These are phyloP conservation scores for Stachybotrys elegans DNA, from an alignment of 2,329 filamentous ascomycete genomes.

Conservation along the genomic window DNA sequence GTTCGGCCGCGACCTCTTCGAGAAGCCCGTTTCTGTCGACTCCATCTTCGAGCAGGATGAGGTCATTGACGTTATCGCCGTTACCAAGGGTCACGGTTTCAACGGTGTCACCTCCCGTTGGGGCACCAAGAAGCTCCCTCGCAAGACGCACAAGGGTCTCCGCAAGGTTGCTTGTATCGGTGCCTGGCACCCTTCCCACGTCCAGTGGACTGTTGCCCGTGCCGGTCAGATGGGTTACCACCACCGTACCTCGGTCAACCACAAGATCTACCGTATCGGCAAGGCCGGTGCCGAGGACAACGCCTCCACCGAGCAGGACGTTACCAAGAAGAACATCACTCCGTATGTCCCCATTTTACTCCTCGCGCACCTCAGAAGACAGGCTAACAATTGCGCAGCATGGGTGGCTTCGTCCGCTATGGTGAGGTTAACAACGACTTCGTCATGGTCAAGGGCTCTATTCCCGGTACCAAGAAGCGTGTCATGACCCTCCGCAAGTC, in stretches of 20 bases:
- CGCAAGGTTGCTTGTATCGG: constrained; percentile 99
- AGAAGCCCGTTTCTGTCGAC: constrained; percentile 95
- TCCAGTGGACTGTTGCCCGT: constrained; percentile 99
- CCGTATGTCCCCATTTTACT: constrained; percentile 77
- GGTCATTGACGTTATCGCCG: constrained; percentile 98
- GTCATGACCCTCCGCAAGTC: constrained; percentile 98
- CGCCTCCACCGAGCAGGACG: constrained; percentile 90
- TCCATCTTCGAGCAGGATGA: constrained; percentile 98
- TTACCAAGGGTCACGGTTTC: constrained; percentile 99
- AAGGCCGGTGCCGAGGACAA: constrained; percentile 88
- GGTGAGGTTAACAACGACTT: constrained; percentile 99
- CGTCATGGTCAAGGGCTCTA: constrained; percentile 93
- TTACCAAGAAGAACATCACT: constrained; percentile 99
- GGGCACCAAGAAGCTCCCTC: constrained; percentile 99
- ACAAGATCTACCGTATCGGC: constrained; percentile 99
- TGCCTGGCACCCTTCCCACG: constrained; percentile 99
- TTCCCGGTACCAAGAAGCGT: constrained; percentile 98
- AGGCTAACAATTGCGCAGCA: constrained; percentile 48
- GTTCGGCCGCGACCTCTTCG: constrained; percentile 92
- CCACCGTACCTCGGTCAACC: constrained; percentile 99
- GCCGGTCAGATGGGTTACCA: constrained; percentile 99
- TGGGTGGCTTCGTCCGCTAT: constrained; percentile 99
- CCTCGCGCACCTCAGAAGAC: too few relatives aligned
- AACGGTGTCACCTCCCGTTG: constrained; percentile 94
- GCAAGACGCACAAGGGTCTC: constrained; percentile 99